Percentiles rank a stretch among this genome's conserved stretches.
phyloP scores from a whole-genome alignment of 2,329 filamentous ascomycete genomes.

The Colletotrichum brevisporum region DNA sequence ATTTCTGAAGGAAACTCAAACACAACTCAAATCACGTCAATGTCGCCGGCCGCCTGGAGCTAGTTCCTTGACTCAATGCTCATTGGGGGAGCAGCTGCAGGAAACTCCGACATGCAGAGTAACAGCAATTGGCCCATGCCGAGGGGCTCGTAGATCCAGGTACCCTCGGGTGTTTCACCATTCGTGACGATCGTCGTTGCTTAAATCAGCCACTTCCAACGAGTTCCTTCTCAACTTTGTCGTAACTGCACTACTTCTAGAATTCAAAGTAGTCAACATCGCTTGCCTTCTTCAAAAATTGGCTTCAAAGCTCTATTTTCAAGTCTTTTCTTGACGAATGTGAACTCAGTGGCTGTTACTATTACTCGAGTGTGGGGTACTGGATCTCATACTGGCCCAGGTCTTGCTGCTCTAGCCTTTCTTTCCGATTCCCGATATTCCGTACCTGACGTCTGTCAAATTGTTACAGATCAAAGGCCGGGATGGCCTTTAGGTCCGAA shows the following conservation, averaged over 20 bases:
- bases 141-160: conserved; percentile 5
- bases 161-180: background rate
- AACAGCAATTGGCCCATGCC: background rate
- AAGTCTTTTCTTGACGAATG: too few species aligned
- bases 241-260: background rate
- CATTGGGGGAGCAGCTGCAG: background rate
- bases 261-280: background rate
- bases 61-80: too few species aligned
- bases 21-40: background rate
- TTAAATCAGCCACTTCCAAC: background rate
- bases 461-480: too few species aligned
- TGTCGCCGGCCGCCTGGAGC: background rate
- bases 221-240: background rate
- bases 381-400: too few species aligned
- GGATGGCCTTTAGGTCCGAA: too few species aligned
- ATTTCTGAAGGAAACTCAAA: background rate
- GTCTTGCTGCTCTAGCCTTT: too few species aligned
- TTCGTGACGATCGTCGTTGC: background rate
- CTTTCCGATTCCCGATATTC: too few species aligned
- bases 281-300: background rate
- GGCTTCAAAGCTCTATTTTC: too few species aligned
- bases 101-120: conserved; percentile 1
- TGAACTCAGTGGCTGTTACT: too few species aligned
- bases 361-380: too few species aligned
- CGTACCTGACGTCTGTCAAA: too few species aligned